Base-by-base conservation (phyloP, 768 basidiomycete genomes). In the Boletus pseudopeckii region DNA sequence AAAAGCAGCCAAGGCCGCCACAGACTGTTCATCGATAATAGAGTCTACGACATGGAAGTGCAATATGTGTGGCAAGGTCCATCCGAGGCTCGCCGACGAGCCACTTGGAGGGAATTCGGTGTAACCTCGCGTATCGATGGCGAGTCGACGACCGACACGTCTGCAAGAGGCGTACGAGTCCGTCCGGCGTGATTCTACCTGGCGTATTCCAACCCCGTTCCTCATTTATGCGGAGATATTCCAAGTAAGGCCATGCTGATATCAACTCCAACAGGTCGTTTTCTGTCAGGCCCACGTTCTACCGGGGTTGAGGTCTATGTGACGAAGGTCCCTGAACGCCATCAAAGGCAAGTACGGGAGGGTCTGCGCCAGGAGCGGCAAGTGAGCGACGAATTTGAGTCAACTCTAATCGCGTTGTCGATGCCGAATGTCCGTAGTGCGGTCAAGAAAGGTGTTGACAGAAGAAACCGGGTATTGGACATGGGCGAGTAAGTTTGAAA, bases 91-190 rank as follows among this genome's bases (percentile, higher is more conserved):
- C 5, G 8, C 18, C 5, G 26, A 15, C 26, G 7, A 18, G 3
- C 22, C 15, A n/a, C 0, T 5, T 5, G 34, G 26, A 9, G 55
- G 51, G 2, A 48, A 10, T 1, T 24, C 40, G 5, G 36, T 28
- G 36, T 52, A 58, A 1, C 38, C 50, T 0, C 56, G 55, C 17
- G 56, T 56, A 22, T 62, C 60, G 24, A 59, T n/a, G 17, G 51
- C 57, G 18, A 7, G 18, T 13, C 4, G 43, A 18, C 24, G 32
- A 34, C 5, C n/a, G 40, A 34, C 52, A 53, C 2, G 34, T 32
- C 28, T 49, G 33, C 41, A 43, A 13, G 20, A 44, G 53, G 10
- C 41, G 47, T 9, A 9, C 39, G 45, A 63, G 50, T n/a, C 57
- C 54, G 18, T 20, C 20, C 1, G 53, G 55, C 0, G 62, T 56